Base-by-base conservation (phyloP, 306 rosid genomes). In the Adenanthera pavonina region DNA sequence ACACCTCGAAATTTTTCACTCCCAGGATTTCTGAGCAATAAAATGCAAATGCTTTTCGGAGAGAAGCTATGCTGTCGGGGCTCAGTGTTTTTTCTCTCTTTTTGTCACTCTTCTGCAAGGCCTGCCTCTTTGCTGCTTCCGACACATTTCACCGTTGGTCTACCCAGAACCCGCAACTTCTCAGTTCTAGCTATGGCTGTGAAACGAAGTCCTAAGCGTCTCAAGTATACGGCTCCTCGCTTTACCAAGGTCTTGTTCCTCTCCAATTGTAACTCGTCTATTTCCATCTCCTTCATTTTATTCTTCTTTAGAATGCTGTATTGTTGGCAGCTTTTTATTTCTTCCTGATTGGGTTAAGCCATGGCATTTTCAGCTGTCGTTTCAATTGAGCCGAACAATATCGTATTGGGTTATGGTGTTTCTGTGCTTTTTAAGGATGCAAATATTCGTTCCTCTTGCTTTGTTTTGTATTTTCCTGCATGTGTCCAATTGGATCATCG, bases 141-240 rank as follows among this genome's bases (percentile, higher is more conserved):
- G 36, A 53, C 69, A 70, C 83, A 56, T 36, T 80, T 81, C 70
- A 66, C 81, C 17, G 44, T 77, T 61, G 51, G 19, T 72, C 13
- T 78, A 16, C 71, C 77, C 53, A 76, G 56, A 83, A 48, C 51
- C 80, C 84, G 33, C 40, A 77, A 89, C 7, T 81, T 84, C 57
- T 75, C 25, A 17, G 69, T 84, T 10, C 38, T 89, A 44, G 83
- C 94, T 57, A 87, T 91, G 90, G 87, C 85, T 16, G 46, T 73
- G 13, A 92, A 95, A 88, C 93, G 98, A 56, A 92, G 95, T 84
- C 98, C 98, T 59, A 95, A 95, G 91, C 98, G 97, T 77, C 97
- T 95, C 89, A 95, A 95, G 43, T 95, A 95, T 84, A 79, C 87
- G 0, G 74, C 84, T 81, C 92, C 94, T 80, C 94, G 95, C 82